These are phyloP conservation scores for Taphrina pruni DNA, from an alignment of 1,139 yeast genomes.

Conservation along the genomic window DNA sequence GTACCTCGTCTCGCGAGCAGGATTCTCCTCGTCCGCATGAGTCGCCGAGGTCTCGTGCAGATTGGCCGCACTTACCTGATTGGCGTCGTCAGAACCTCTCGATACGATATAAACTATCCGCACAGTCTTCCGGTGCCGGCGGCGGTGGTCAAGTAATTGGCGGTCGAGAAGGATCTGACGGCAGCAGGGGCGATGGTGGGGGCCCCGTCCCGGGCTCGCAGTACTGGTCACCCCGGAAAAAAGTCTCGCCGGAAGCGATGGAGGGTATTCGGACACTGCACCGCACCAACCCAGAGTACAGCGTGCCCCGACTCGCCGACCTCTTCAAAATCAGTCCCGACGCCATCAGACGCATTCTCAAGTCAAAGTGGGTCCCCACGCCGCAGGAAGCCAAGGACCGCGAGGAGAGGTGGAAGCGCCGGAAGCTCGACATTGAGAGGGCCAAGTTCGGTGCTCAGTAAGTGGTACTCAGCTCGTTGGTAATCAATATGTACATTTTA, in stretches of 20 bases:
- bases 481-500: constrained; percentile 14
- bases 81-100: constrained; percentile 30
- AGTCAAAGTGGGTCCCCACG: constrained; percentile 75
- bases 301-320: constrained; percentile 65
- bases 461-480: neutral
- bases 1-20: neutral
- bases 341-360: constrained; percentile 77
- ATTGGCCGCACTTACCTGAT: constrained; percentile 17
- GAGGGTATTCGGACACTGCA: constrained; percentile 63
- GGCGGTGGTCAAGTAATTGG: neutral
- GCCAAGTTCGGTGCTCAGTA: neutral
- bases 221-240: constrained; percentile 73
- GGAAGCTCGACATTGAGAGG: constrained; percentile 53
- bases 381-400: constrained; percentile 58
- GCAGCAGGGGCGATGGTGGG: neutral
- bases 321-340: constrained; percentile 79
- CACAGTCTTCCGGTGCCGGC: neutral
- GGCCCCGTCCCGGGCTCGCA: constrained; percentile 47
- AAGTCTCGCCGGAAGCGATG: constrained; percentile 72
- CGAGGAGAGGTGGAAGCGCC: constrained; percentile 60
- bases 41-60: constrained; percentile 6
- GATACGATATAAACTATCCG: constrained; percentile 14
- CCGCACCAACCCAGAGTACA: constrained; percentile 61
- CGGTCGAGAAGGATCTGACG: neutral
- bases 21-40: neutral